A percentile compares a stretch with the other conserved stretches of the same genome.
Evolutionary conservation across 2,329 filamentous ascomycete genomes (phyloP).

Genomic region (Acephala macrosclerotiorum): DNA sequence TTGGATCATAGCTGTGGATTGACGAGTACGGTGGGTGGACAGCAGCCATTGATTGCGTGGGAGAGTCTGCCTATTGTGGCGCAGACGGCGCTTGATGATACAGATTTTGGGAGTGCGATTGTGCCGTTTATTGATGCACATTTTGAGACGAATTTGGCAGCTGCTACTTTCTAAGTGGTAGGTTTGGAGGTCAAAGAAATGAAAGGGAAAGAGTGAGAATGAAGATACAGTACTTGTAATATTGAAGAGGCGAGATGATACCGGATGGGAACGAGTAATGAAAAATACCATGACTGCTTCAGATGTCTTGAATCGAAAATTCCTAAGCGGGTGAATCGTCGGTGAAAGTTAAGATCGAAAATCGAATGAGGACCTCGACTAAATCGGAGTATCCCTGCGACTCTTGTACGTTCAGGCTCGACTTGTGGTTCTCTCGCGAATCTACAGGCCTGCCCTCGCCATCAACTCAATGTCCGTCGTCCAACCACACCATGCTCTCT

Average conservation of each 20-base stretch:
- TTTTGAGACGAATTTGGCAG: conserved; percentile 50
- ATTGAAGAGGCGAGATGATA: not conserved
- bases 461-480: no score
- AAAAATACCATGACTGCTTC: not conserved
- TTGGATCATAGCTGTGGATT: conserved; percentile 51
- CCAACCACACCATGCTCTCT: no score
- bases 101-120: conserved; percentile 51
- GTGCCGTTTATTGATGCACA: conserved; percentile 49
- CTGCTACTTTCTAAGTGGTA: conserved; percentile 7
- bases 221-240: not conserved
- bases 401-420: no score
- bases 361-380: no score
- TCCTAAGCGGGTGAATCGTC: no score
- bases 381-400: no score
- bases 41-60: conserved; percentile 53
- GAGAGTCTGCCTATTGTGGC: conserved; percentile 49
- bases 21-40: conserved; percentile 46
- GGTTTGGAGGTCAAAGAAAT: not conserved
- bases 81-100: conserved; percentile 46
- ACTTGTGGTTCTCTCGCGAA: no score
- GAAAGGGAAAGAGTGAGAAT: no score
- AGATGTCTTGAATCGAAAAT: no score
- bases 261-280: not conserved
- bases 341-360: no score
- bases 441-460: no score